Conservation (phyloP, 192 early-diverging fungal genomes). For the Coemansia sp. region DNA sequence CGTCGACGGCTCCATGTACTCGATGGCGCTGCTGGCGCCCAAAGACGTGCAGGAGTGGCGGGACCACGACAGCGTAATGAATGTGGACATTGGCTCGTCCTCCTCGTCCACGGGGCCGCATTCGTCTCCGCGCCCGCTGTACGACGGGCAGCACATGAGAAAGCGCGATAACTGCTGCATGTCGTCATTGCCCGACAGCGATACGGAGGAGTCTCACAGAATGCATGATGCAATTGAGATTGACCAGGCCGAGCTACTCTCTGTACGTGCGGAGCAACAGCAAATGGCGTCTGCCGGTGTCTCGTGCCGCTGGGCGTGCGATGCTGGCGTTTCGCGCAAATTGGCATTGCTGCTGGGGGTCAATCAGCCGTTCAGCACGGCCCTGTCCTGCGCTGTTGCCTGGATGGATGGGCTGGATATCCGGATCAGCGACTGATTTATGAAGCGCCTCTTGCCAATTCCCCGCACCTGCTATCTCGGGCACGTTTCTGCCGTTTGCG, state of each 20-base stretch:
- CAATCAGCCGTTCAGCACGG: conserved; percentile 27
- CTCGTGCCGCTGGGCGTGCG: neutral
- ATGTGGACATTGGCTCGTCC: conserved; percentile 14
- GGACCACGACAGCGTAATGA: conserved; percentile 38
- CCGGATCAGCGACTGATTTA: conserved; percentile 3
- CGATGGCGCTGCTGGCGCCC: conserved; percentile 22
- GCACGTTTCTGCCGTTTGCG: no score
- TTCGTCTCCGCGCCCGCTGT: conserved; percentile 1
- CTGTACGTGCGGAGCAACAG: neutral
- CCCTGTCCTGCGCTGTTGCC: conserved; percentile 25
- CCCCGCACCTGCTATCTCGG: no score
- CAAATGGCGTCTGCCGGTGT: neutral
- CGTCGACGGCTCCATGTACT: conserved; percentile 1
- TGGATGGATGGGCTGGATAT: conserved; percentile 54
- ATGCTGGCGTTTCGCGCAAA: conserved; percentile 2
- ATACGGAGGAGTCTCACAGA: neutral
- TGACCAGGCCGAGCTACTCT: neutral
- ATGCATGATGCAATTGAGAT: conserved; percentile 7
- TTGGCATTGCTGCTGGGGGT: conserved; percentile 21
- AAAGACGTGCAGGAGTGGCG: conserved; percentile 14
- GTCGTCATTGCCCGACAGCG: conserved; percentile 1
- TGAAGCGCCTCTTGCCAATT: no score
- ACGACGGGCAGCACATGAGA: neutral
- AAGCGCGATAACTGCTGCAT: conserved; percentile 4
- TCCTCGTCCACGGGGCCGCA: no score